A percentile compares a stretch with the other conserved stretches of the same genome.
These are phyloP conservation scores for Leccinum subspadiceum DNA, from an alignment of 1,284 basidiomycete genomes.

Conservation along the genomic window DNA sequence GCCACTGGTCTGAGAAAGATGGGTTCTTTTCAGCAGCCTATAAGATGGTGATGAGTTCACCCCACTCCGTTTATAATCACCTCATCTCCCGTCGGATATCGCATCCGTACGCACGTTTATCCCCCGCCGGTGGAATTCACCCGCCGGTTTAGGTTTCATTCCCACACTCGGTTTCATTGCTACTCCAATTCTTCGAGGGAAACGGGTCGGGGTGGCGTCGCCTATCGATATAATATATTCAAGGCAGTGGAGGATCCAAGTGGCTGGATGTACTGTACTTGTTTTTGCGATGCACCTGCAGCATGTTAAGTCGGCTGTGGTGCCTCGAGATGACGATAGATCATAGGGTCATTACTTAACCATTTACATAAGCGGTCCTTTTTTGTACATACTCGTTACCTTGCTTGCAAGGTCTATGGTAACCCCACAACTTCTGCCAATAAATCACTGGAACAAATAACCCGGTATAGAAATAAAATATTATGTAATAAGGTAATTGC, in stretches of 20 bases:
- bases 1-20: neutral
- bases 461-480: too few relatives aligned
- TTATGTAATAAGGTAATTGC: too few relatives aligned
- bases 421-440: conserved; percentile 11
- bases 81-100: too few relatives aligned
- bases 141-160: too few relatives aligned
- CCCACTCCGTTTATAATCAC: too few relatives aligned
- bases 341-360: neutral
- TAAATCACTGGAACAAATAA: too few relatives aligned
- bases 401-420: conserved; percentile 19
- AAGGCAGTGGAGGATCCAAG: neutral
- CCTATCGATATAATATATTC: neutral
- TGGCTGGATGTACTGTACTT: neutral
- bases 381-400: neutral
- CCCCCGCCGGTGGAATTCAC: too few relatives aligned
- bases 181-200: neutral
- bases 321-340: neutral
- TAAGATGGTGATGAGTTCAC: too few relatives aligned
- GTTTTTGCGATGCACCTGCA: neutral
- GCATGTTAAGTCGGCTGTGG: neutral
- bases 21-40: too few relatives aligned
- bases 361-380: neutral
- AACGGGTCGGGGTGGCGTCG: neutral
- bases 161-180: neutral
- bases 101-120: too few relatives aligned